Conservation (phyloP, 164 flowering plant genomes). For the Annona squamosa region DNA sequence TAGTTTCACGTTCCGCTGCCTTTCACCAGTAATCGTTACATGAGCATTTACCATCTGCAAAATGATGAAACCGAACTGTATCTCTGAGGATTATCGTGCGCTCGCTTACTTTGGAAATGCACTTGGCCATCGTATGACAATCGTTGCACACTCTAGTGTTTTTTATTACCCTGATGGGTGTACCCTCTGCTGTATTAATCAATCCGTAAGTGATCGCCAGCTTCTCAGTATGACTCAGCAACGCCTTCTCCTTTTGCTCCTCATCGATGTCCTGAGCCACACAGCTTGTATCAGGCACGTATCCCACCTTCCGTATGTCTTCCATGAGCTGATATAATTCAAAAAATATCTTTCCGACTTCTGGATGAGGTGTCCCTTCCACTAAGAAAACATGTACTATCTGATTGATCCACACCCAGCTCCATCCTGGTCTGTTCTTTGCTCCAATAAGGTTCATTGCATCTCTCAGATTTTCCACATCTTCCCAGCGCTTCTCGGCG, state of each 20-base stretch:
- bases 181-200: slow-evolving; percentile 24
- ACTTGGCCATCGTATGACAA: slow-evolving; percentile 56
- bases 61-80: slow-evolving; percentile 59
- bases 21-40: slow-evolving; percentile 50
- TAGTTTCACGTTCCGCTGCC: background rate
- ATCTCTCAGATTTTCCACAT: slow-evolving; percentile 34
- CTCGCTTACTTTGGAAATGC: slow-evolving; percentile 34
- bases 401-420: slow-evolving; percentile 47
- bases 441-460: slow-evolving; percentile 29
- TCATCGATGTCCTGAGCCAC: slow-evolving; percentile 41
- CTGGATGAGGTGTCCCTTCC: slow-evolving; percentile 37
- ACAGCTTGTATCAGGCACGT: slow-evolving; percentile 41
- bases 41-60: slow-evolving; percentile 50
- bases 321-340: slow-evolving; percentile 46
- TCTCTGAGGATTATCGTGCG: slow-evolving; percentile 46
- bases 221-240: slow-evolving; percentile 60
- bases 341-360: slow-evolving; percentile 49
- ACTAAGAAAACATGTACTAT: slow-evolving; percentile 40
- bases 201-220: slow-evolving; percentile 58
- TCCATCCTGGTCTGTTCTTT: slow-evolving; percentile 36
- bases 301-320: slow-evolving; percentile 49
- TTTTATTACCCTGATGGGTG: slow-evolving; percentile 47
- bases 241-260: slow-evolving; percentile 38
- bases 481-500: slow-evolving; percentile 40
- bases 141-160: slow-evolving; percentile 54